A percentile compares a stretch with the other conserved stretches of the same genome.
These are phyloP conservation scores for Ocimum tenuiflorum DNA, from an alignment of 257 asterid species.

Conservation along the genomic window DNA sequence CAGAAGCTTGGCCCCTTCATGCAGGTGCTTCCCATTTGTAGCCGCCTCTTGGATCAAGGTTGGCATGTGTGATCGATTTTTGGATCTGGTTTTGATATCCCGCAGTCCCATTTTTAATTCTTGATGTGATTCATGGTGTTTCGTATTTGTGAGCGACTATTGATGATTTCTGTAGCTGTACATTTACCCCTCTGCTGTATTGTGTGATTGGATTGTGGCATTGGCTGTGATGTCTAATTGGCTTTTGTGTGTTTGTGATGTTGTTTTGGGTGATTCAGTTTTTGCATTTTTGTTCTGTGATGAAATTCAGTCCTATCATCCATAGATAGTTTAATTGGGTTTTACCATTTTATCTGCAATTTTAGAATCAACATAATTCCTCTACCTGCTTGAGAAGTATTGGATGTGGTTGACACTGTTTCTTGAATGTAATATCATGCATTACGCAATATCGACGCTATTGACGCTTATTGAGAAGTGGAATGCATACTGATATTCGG, in stretches of 20 bases:
- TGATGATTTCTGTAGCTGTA: not conserved
- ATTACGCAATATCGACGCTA: not conserved
- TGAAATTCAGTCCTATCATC: conserved; percentile 7
- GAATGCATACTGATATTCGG: not conserved
- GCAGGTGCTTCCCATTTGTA: conserved; percentile 74
- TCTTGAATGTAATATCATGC: conserved; percentile 14
- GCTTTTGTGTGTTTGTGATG: not conserved
- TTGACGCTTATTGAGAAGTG: not conserved
- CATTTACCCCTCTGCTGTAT: not conserved
- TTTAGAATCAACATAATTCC: not conserved
- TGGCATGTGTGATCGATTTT: conserved; percentile 24
- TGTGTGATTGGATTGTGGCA: not conserved
- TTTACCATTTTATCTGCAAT: not conserved
- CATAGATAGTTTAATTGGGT: not conserved
- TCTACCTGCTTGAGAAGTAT: not conserved
- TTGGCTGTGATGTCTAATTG: not conserved
- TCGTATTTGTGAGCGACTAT: not conserved
- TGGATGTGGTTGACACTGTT: conserved; percentile 19
- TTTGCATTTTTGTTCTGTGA: not conserved
- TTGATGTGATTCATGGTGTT: conserved; percentile 1
- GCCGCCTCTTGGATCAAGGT: conserved; percentile 83
- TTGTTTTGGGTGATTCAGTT: not conserved
- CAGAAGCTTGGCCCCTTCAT: conserved; percentile 76
- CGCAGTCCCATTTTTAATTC: conserved; percentile 1
- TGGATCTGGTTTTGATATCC: conserved; percentile 29